Evolutionary conservation across 495 filamentous ascomycete species (phyloP).

Genomic region (Penicillium riverlandense): DNA sequence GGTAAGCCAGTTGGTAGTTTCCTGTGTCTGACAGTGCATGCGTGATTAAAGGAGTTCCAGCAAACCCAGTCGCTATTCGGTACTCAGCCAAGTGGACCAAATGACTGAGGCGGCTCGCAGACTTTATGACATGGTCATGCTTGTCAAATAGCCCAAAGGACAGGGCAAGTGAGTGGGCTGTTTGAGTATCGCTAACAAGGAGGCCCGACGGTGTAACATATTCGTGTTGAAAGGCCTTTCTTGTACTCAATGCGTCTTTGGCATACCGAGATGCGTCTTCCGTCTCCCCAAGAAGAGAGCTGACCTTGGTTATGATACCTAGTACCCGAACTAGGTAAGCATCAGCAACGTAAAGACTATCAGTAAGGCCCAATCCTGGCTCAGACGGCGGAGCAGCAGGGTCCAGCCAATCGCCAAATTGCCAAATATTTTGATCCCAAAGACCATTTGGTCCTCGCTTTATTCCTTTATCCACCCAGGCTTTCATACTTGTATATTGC

Average conservation of each 20-base stretch:
- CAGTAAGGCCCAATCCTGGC: conserved; percentile 34
- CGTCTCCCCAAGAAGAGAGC: conserved; percentile 15
- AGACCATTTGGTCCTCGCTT: conserved; percentile 29
- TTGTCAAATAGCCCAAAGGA: conserved; percentile 34
- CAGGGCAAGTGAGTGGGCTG: conserved; percentile 37
- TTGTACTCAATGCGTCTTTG: conserved; percentile 6
- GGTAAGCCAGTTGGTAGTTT: conserved; percentile 23
- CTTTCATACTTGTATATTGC: conserved; percentile 37
- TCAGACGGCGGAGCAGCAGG: conserved; percentile 39
- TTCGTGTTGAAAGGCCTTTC: conserved; percentile 29
- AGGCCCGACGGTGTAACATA: conserved; percentile 35
- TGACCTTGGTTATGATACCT: conserved; percentile 19
- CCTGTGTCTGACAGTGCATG: conserved; percentile 33
- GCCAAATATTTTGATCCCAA: conserved; percentile 29
- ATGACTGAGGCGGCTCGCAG: conserved; percentile 24
- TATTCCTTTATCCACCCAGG: conserved; percentile 43
- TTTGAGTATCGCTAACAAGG: conserved; percentile 43
- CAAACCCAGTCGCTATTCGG: conserved; percentile 47
- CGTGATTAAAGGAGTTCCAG: conserved; percentile 44
- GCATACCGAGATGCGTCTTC: conserved; percentile 20
- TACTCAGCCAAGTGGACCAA: conserved; percentile 34
- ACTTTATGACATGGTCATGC: conserved; percentile 19
- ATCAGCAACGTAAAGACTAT: conserved; percentile 39
- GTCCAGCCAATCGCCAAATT: conserved; percentile 51
- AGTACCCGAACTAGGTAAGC: conserved; percentile 48